These are phyloP conservation scores for Axilococcus clingmanii DNA, from an alignment of 139 green algal genomes.

Conservation along the genomic window DNA sequence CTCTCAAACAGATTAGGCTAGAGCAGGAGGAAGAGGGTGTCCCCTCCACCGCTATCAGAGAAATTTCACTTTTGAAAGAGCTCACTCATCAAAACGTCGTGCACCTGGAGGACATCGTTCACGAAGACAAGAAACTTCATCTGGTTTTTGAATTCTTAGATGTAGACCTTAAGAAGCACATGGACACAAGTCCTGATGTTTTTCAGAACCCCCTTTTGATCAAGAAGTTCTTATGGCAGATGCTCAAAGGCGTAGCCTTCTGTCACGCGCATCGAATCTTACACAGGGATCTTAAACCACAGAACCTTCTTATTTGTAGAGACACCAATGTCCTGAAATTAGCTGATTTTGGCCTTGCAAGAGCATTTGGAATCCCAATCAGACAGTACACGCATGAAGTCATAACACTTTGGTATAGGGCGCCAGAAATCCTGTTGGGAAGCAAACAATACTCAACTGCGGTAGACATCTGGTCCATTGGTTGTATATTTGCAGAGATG, in stretches of 20 bases:
- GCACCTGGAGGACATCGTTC: conserved; percentile 73
- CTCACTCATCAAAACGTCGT: conserved; percentile 78
- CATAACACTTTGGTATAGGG: conserved; percentile 97
- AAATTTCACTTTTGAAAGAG: conserved; percentile 79
- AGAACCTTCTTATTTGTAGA: conserved; percentile 94
- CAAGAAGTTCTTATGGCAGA: conserved; percentile 95
- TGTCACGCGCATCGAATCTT: conserved; percentile 86
- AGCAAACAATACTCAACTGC: conserved; percentile 84
- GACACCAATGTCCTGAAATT: conserved; percentile 83
- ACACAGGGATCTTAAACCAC: conserved; percentile 93
- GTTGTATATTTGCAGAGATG: conserved; percentile 98
- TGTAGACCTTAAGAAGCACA: conserved; percentile 95
- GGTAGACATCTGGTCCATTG: conserved; percentile 96
- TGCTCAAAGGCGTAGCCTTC: conserved; percentile 84
- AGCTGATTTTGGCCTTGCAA: conserved; percentile 94
- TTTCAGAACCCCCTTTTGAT: conserved; percentile 51
- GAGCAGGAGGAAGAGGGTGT: conserved; percentile 80
- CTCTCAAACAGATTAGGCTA: conserved; percentile 88
- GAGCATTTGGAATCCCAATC: conserved; percentile 94
- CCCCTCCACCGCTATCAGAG: conserved; percentile 65
- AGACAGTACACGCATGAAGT: conserved; percentile 93
- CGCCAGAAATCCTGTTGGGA: conserved; percentile 95
- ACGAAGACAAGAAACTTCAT: conserved; percentile 78
- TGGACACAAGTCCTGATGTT: conserved; percentile 61
- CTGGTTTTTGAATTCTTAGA: conserved; percentile 98